These are phyloP conservation scores for Aspergillus niger DNA, from an alignment of 2,329 filamentous ascomycete genomes.

Conservation along the genomic window DNA sequence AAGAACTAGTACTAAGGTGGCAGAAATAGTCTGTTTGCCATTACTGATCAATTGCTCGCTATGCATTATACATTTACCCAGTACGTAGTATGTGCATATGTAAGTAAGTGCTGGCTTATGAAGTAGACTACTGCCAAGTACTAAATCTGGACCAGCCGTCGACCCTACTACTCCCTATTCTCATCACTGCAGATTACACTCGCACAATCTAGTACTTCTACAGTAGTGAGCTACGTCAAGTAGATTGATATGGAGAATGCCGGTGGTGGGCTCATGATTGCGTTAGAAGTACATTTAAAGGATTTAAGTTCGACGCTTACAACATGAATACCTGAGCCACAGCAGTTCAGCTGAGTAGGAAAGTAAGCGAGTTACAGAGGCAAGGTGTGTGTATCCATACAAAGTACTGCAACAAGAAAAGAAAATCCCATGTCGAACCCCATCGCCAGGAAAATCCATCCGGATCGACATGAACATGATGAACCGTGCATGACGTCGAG, in stretches of 20 bases:
- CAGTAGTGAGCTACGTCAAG: conserved; percentile 1
- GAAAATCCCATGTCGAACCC: not conserved
- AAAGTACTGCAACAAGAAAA: not conserved
- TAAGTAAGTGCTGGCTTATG: not conserved
- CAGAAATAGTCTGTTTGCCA: not conserved
- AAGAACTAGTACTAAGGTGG: not conserved
- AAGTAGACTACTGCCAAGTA: not conserved
- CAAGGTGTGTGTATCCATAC: not conserved
- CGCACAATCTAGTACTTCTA: not conserved
- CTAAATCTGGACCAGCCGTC: not conserved
- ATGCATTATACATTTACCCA: not conserved
- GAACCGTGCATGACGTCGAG: conserved; percentile 27
- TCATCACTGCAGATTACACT: not conserved
- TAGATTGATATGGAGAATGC: conserved; percentile 1
- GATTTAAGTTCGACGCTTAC: not conserved
- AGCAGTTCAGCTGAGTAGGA: not conserved
- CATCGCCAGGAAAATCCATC: not conserved
- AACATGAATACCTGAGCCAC: not conserved
- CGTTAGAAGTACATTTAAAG: not conserved
- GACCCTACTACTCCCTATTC: not conserved
- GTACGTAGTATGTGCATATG: not conserved
- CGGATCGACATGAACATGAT: conserved; percentile 20
- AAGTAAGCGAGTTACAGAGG: not conserved
- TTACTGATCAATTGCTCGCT: not conserved
- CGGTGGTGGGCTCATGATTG: not conserved